Evolutionary conservation across 1,139 yeast genomes (phyloP).

Genomic region (Suhomyces guaymorum): DNA sequence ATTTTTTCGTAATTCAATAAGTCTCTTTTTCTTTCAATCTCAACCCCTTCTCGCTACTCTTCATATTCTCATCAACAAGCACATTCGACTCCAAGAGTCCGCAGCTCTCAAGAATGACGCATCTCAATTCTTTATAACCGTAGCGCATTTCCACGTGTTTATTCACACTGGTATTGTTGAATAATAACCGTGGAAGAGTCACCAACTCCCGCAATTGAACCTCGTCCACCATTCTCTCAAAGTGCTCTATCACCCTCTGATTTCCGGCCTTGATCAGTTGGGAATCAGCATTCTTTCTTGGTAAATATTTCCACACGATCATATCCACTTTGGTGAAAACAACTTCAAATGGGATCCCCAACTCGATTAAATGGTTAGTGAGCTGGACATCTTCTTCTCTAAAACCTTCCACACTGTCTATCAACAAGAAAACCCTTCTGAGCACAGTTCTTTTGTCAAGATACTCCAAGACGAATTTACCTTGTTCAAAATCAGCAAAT

Average conservation of each 20-base stretch:
- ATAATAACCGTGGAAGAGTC: constrained; percentile 34
- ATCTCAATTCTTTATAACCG: constrained; percentile 42
- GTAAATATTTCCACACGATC: constrained; percentile 31
- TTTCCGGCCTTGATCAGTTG: constrained; percentile 24
- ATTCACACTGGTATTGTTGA: constrained; percentile 35
- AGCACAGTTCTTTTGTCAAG: constrained; percentile 54
- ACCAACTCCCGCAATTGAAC: constrained; percentile 27
- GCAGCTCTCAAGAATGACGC: constrained; percentile 36
- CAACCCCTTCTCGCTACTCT: constrained; percentile 2
- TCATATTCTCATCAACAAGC: constrained; percentile 4
- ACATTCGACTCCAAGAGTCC: constrained; percentile 19
- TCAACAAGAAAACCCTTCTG: constrained; percentile 57
- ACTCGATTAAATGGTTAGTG: constrained; percentile 48
- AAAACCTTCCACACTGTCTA: constrained; percentile 62
- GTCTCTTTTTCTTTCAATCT: neutral
- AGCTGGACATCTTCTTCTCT: constrained; percentile 56
- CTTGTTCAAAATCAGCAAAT: constrained; percentile 63
- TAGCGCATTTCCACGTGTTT: constrained; percentile 23
- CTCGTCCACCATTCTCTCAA: constrained; percentile 21
- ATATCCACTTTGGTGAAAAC: constrained; percentile 76
- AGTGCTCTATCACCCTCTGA: constrained; percentile 26
- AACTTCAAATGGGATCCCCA: constrained; percentile 70
- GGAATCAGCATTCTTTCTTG: constrained; percentile 12
- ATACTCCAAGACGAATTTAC: constrained; percentile 65
- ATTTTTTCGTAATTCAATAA: neutral